Evolutionary conservation across 129 eudicot genomes (phyloP).

Genomic region (Centella asiatica): DNA sequence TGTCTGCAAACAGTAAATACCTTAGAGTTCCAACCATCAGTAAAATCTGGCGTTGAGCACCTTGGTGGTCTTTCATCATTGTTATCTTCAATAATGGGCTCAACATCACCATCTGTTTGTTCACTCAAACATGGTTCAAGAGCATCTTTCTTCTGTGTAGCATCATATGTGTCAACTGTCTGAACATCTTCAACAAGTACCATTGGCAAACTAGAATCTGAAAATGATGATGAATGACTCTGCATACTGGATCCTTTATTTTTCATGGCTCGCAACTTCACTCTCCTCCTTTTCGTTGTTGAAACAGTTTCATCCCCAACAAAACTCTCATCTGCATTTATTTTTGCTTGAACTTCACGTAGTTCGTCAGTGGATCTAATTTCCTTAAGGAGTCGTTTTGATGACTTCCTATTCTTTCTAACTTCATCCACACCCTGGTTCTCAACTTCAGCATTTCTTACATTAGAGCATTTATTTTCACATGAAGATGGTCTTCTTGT

Average conservation of each 20-base stretch:
- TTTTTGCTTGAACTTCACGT: slow-evolving; percentile 8
- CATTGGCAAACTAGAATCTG: too few relatives aligned
- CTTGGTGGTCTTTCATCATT: slow-evolving; percentile 14
- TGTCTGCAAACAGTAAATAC: background rate
- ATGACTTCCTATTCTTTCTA: slow-evolving; percentile 1
- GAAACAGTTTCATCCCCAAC: too few relatives aligned
- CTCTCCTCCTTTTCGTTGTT: too few relatives aligned
- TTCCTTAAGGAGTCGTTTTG: slow-evolving; percentile 5
- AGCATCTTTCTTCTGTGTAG: background rate
- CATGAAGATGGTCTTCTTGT: background rate
- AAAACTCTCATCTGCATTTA: background rate
- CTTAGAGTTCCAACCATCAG: slow-evolving; percentile 10
- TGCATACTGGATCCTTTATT: too few relatives aligned
- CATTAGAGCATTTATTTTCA: slow-evolving; percentile 6
- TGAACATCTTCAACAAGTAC: too few relatives aligned
- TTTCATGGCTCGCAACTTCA: too few relatives aligned
- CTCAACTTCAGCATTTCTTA: slow-evolving; percentile 1
- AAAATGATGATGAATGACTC: too few relatives aligned
- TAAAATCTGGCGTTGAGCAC: slow-evolving; percentile 20
- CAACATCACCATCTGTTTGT: background rate
- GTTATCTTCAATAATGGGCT: background rate
- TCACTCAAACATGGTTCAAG: background rate
- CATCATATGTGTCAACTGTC: too few relatives aligned
- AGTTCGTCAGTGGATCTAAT: background rate
- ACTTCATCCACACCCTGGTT: slow-evolving; percentile 2